phyloP scores from a whole-genome alignment of 2,329 filamentous ascomycete species.

The Aspergillus luchuensis region DNA sequence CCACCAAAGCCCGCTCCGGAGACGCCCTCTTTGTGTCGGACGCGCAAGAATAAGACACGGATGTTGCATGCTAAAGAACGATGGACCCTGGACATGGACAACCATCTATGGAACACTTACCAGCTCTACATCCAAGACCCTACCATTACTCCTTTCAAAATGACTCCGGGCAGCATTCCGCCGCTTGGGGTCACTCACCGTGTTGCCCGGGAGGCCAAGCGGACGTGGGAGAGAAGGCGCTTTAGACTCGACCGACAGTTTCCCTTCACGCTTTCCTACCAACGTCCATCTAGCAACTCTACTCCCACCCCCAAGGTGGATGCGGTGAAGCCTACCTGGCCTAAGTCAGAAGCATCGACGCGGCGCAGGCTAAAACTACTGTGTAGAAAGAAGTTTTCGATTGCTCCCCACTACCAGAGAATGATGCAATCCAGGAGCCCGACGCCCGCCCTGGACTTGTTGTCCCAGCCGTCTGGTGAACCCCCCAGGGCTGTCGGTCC shows the following conservation, averaged over 20 bases:
- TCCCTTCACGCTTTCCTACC: conserved; percentile 22
- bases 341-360: conserved; percentile 60
- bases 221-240: conserved; percentile 58
- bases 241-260: conserved; percentile 30
- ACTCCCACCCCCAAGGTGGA: conserved; percentile 47
- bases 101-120: conserved; percentile 67
- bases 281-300: conserved; percentile 51
- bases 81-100: conserved; percentile 66
- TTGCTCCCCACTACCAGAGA: conserved; percentile 66
- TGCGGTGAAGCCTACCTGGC: conserved; percentile 51
- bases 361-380: conserved; percentile 60
- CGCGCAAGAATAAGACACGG: conserved; percentile 29
- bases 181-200: conserved; percentile 66
- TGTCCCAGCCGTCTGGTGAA: conserved; percentile 33
- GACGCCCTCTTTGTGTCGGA: conserved; percentile 39
- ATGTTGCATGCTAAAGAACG: conserved; percentile 26
- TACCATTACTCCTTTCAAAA: conserved; percentile 67
- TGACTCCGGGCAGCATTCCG: conserved; percentile 63
- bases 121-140: conserved; percentile 67
- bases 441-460: conserved; percentile 55
- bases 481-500: conserved; percentile 27
- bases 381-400: conserved; percentile 62
- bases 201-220: conserved; percentile 63
- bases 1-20: conserved; percentile 41
- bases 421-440: conserved; percentile 62